These are phyloP conservation scores for Neurospora sp. DNA, from an alignment of 495 filamentous ascomycete species.

Conservation along the genomic window DNA sequence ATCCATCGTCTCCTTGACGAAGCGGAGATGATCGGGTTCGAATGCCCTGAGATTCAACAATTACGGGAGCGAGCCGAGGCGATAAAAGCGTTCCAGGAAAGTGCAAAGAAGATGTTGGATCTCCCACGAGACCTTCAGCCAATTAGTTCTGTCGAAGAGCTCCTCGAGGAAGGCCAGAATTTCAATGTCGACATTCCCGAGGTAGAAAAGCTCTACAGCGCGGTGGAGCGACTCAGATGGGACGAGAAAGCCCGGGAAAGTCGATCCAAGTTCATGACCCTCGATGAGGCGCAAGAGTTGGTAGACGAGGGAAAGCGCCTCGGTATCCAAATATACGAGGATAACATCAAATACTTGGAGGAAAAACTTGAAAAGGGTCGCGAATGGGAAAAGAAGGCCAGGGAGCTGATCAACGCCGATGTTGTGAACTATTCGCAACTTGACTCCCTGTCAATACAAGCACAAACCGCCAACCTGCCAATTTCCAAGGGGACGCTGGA, in stretches of 20 bases:
- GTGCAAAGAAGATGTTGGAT: constrained; percentile 58
- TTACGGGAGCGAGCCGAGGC: constrained; percentile 79
- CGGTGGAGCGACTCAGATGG: constrained; percentile 83
- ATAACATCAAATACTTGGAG: constrained; percentile 62
- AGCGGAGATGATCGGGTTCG: constrained; percentile 85
- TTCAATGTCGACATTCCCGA: constrained; percentile 96
- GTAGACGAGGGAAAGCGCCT: constrained; percentile 67
- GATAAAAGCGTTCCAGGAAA: constrained; percentile 77
- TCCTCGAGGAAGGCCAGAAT: constrained; percentile 74
- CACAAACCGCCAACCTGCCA: constrained; percentile 62
- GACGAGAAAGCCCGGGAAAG: constrained; percentile 62
- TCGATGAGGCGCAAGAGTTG: constrained; percentile 68
- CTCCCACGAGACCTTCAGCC: constrained; percentile 38
- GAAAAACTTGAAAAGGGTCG: constrained; percentile 67
- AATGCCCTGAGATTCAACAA: constrained; percentile 83
- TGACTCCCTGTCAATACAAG: constrained; percentile 73
- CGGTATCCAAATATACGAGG: constrained; percentile 65
- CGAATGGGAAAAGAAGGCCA: constrained; percentile 87
- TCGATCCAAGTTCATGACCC: constrained; percentile 49
- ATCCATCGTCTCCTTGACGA: constrained; percentile 74
- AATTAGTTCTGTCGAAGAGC: constrained; percentile 72
- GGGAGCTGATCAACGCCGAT: constrained; percentile 85
- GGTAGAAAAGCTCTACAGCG: constrained; percentile 69
- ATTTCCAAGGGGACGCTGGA: constrained; percentile 73
- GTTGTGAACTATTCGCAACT: constrained; percentile 87